phyloP scores from a whole-genome alignment of 768 basidiomycete species.

The Termitomyces sp. region DNA sequence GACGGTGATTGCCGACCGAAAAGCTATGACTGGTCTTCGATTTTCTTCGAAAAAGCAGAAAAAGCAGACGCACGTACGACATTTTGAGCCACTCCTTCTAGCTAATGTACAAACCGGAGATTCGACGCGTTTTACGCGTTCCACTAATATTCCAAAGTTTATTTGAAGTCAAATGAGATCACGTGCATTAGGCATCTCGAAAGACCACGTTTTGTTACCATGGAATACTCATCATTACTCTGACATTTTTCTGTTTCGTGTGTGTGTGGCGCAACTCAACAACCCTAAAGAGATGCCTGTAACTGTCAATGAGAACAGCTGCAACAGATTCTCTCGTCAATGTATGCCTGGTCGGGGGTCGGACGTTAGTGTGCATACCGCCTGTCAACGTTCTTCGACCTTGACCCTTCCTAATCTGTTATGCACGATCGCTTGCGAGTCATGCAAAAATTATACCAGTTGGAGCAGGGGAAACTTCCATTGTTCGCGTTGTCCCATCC shows the following conservation, averaged over 20 bases:
- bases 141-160: not conserved
- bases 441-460: not conserved
- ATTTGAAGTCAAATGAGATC: not conserved
- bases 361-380: not conserved
- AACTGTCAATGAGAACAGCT: not conserved
- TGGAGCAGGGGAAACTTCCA: not conserved
- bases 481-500: not conserved
- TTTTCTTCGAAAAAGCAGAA: not conserved
- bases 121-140: not conserved
- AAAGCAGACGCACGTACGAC: not conserved
- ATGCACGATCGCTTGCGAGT: not conserved
- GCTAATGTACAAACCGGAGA: not conserved
- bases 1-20: not conserved
- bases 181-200: not conserved
- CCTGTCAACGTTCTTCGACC: not conserved
- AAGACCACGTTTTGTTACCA: not conserved
- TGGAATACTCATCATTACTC: not conserved
- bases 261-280: slow-evolving; percentile 1
- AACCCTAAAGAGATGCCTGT: not conserved
- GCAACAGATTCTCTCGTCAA: too few species aligned
- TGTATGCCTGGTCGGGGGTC: not conserved
- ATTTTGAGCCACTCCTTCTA: not conserved
- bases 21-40: too few species aligned
- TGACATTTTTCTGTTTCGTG: not conserved
- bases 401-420: not conserved